These are phyloP conservation scores for Trypanosoma avium DNA, from an alignment of 208 protist species.

Conservation along the genomic window DNA sequence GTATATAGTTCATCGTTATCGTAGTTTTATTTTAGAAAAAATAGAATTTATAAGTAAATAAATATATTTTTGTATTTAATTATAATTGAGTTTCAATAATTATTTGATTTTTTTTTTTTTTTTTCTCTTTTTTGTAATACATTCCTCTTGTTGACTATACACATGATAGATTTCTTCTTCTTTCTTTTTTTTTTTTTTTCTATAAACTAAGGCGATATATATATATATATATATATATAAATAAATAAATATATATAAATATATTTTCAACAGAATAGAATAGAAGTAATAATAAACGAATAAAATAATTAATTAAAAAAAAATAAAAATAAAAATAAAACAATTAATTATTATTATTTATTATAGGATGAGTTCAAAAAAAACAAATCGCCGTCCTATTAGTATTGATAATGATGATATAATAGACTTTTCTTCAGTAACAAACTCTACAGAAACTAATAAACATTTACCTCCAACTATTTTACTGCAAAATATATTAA, in stretches of 20 bases:
- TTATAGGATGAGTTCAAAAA: neutral
- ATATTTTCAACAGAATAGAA: neutral
- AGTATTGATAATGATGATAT: conserved; percentile 53
- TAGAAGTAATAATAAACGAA: neutral
- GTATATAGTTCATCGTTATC: no score
- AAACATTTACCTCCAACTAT: conserved; percentile 12
- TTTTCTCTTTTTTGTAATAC: neutral
- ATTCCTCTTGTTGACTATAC: neutral
- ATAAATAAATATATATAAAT: no score
- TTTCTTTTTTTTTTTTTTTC: neutral
- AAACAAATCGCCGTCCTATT: conserved; percentile 33
- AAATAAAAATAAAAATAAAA: conserved; percentile 3
- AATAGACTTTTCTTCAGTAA: conserved; percentile 73
- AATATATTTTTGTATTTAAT: no score
- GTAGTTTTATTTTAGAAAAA: no score
- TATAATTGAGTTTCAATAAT: no score
- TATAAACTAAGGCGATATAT: no score
- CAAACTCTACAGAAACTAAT: neutral
- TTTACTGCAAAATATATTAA: conserved; percentile 9
- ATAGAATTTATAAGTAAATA: no score
- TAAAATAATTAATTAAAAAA: neutral
- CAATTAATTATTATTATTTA: neutral
- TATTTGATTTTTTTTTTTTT: neutral
- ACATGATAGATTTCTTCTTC: neutral
- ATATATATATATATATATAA: no score